These are phyloP conservation scores for Calonectria hongkongensis DNA, from an alignment of 2,329 filamentous ascomycete genomes.

Conservation along the genomic window DNA sequence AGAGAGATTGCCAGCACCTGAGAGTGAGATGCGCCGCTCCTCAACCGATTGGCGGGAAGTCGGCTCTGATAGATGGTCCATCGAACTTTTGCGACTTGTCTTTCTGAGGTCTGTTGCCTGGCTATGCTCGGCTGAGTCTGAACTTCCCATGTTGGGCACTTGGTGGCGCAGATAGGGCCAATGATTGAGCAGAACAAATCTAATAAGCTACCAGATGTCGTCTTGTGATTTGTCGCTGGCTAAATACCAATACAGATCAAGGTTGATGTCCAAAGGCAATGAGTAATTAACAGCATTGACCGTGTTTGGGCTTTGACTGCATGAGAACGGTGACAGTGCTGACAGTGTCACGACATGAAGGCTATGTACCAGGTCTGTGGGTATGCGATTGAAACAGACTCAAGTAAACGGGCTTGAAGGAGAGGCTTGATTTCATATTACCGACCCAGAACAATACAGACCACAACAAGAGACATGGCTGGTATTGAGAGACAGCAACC, in stretches of 20 bases:
- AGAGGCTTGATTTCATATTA: conserved; percentile 1
- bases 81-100: conserved; percentile 57
- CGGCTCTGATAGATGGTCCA: conserved; percentile 56
- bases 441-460: not conserved
- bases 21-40: conserved; percentile 54
- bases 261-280: not conserved
- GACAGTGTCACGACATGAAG: not conserved
- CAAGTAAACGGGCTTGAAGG: not conserved
- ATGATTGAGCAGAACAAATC: no score
- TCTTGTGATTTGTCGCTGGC: not conserved
- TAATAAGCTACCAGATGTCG: not conserved
- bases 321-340: not conserved
- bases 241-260: not conserved
- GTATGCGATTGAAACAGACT: not conserved
- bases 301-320: not conserved
- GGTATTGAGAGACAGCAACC: conserved; percentile 27
- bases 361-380: not conserved
- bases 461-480: not conserved
- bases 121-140: not conserved
- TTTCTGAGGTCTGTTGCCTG: conserved; percentile 56
- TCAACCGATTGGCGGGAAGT: conserved; percentile 38
- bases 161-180: not conserved
- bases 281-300: not conserved
- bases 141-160: conserved; percentile 21
- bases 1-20: conserved; percentile 62